These are phyloP conservation scores for Rostrohypoxylon terebratum DNA, from an alignment of 495 filamentous ascomycete genomes.

Conservation along the genomic window DNA sequence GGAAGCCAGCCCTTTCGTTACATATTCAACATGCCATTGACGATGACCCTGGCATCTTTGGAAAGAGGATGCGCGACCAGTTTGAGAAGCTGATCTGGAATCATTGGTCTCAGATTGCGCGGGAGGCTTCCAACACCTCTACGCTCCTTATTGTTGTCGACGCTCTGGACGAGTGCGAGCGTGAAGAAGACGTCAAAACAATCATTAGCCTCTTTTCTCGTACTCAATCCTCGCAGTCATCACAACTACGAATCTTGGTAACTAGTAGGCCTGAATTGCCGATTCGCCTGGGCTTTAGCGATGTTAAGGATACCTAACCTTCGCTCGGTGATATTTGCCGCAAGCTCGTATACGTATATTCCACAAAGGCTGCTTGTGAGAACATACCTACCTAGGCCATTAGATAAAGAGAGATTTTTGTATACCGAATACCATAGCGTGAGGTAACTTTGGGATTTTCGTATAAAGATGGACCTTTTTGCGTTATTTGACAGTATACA, in stretches of 20 bases:
- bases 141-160: slow-evolving; percentile 60
- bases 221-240: not conserved
- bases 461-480: too few relatives aligned
- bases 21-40: slow-evolving; percentile 54
- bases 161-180: slow-evolving; percentile 65
- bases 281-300: slow-evolving; percentile 51
- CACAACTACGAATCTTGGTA: slow-evolving; percentile 40
- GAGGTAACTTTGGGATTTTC: too few relatives aligned
- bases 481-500: too few relatives aligned
- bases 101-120: slow-evolving; percentile 47
- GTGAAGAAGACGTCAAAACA: slow-evolving; percentile 52
- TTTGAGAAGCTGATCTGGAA: slow-evolving; percentile 62
- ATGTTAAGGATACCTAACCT: slow-evolving; percentile 45
- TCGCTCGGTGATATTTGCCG: too few relatives aligned
- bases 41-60: slow-evolving; percentile 49
- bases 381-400: too few relatives aligned
- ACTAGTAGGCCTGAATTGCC: slow-evolving; percentile 61
- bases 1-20: slow-evolving; percentile 45
- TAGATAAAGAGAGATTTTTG: too few relatives aligned
- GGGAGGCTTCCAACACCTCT: not conserved
- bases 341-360: too few relatives aligned
- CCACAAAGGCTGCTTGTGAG: too few relatives aligned
- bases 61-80: slow-evolving; percentile 58
- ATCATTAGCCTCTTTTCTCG: slow-evolving; percentile 55
- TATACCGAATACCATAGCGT: too few relatives aligned